Evolutionary conservation across 2,329 filamentous ascomycete species (phyloP).

Genomic region (Venturia carpophila): DNA sequence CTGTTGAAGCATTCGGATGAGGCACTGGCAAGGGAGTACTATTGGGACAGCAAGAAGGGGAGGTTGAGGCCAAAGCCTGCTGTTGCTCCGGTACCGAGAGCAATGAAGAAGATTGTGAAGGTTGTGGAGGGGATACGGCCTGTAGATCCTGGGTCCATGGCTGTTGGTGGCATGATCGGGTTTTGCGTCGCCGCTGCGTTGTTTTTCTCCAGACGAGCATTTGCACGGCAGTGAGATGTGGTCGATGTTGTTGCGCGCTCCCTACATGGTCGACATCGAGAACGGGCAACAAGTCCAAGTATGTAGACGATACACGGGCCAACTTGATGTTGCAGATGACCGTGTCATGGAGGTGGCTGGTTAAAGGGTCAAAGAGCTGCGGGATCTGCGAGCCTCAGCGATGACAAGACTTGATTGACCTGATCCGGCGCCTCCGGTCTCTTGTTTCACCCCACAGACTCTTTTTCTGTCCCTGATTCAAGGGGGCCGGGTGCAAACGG

Average conservation of each 20-base stretch:
- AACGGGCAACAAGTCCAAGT: too few species aligned
- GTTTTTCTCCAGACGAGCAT: neutral
- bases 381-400: too few species aligned
- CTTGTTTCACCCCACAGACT: too few species aligned
- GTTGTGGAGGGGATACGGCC: neutral
- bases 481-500: too few species aligned
- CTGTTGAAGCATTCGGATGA: slow-evolving; percentile 15
- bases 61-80: slow-evolving; percentile 9
- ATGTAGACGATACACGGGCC: too few species aligned
- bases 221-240: neutral
- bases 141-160: neutral
- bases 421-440: too few species aligned
- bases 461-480: too few species aligned
- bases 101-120: neutral
- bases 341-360: too few species aligned
- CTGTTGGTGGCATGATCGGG: slow-evolving; percentile 8
- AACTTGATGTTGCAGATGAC: too few species aligned
- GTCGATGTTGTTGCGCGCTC: neutral
- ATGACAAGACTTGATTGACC: too few species aligned
- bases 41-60: slow-evolving; percentile 14
- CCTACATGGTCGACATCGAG: too few species aligned
- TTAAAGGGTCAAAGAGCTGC: too few species aligned
- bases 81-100: neutral
- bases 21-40: slow-evolving; percentile 15
- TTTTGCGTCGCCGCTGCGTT: neutral